These are phyloP conservation scores for Chionographis japonica DNA, from an alignment of 106 monocot genomes.

Conservation along the genomic window DNA sequence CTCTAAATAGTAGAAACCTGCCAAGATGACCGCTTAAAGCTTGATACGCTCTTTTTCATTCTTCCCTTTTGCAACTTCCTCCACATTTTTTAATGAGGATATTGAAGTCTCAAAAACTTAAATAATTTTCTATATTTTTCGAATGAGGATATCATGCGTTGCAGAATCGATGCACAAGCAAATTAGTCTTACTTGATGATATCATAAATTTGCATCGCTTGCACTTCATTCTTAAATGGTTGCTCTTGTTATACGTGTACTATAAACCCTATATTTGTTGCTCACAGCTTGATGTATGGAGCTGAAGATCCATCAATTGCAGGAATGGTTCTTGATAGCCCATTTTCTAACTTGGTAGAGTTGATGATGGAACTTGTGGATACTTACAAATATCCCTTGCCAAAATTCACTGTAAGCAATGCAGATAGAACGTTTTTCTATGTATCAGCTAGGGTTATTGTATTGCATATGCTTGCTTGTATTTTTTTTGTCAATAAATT, in stretches of 20 bases:
- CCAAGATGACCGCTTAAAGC: too few species aligned
- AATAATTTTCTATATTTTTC: too few species aligned
- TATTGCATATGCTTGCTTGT: too few species aligned
- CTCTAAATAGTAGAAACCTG: too few species aligned
- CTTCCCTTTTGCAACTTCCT: too few species aligned
- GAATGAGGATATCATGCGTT: too few species aligned
- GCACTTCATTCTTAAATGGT: not conserved
- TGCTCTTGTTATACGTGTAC: not conserved
- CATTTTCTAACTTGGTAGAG: slow-evolving; percentile 97
- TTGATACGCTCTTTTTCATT: too few species aligned
- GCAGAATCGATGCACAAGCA: too few species aligned
- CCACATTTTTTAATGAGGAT: too few species aligned
- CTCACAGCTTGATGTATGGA: slow-evolving; percentile 92
- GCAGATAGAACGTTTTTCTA: not conserved
- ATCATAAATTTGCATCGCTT: not conserved
- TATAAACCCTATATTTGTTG: slow-evolving; percentile 5
- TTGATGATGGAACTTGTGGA: slow-evolving; percentile 99
- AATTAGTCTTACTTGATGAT: not conserved
- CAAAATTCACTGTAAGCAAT: slow-evolving; percentile 94
- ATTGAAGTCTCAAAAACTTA: too few species aligned
- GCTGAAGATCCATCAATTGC: slow-evolving; percentile 98
- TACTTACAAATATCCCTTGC: slow-evolving; percentile 95
- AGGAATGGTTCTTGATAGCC: slow-evolving; percentile 99
- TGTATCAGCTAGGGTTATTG: not conserved
- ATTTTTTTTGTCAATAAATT: too few species aligned